These are phyloP conservation scores for Vigna unguiculata DNA, from an alignment of 306 rosid species.

Conservation along the genomic window DNA sequence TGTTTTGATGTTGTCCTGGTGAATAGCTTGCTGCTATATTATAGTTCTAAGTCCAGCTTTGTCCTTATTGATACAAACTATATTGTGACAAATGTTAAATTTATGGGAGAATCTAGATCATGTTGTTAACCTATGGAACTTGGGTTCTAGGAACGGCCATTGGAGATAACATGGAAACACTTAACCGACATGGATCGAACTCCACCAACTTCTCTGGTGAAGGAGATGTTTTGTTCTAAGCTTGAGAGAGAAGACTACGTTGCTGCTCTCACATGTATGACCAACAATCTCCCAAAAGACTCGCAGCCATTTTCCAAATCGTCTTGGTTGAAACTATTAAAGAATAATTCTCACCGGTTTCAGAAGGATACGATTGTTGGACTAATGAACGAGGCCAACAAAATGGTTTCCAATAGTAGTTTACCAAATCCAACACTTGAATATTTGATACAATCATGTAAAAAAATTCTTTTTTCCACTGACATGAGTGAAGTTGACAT, in stretches of 20 bases:
- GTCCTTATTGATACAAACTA: not conserved
- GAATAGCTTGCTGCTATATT: not conserved
- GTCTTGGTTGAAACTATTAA: conserved; percentile 72
- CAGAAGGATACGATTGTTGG: conserved; percentile 55
- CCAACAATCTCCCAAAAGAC: conserved; percentile 47
- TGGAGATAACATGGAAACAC: conserved; percentile 82
- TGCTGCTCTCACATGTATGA: conserved; percentile 65
- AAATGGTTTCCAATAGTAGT: conserved; percentile 49
- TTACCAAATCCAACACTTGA: conserved; percentile 52
- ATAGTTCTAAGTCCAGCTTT: conserved; percentile 21
- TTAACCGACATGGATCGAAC: conserved; percentile 56
- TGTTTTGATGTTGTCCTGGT: conserved; percentile 17
- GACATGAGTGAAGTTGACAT: conserved; percentile 31
- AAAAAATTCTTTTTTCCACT: conserved; percentile 54
- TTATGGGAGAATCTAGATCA: conserved; percentile 26
- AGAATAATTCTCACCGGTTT: conserved; percentile 61
- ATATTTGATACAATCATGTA: conserved; percentile 65
- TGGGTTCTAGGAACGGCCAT: conserved; percentile 68
- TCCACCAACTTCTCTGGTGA: conserved; percentile 63
- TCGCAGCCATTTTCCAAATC: conserved; percentile 65
- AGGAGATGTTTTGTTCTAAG: conserved; percentile 70
- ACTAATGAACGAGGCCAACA: conserved; percentile 57
- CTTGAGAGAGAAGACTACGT: conserved; percentile 63
- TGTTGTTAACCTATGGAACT: conserved; percentile 30
- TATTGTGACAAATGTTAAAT: conserved; percentile 14